These are phyloP conservation scores for Craterostigma plantagineum DNA, from an alignment of 257 asterid genomes.

Conservation along the genomic window DNA sequence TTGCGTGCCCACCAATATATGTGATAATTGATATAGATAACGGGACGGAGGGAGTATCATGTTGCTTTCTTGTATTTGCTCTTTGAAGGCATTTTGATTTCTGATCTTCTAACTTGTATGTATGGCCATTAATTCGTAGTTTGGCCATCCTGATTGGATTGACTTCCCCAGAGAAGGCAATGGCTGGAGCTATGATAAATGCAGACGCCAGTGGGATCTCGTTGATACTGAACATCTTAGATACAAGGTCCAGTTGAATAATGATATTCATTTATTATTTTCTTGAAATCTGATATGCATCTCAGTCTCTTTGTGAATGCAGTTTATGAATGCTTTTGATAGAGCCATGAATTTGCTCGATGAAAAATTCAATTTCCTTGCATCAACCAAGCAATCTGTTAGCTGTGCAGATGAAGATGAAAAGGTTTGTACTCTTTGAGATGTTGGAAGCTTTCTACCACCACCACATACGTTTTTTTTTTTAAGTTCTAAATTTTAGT, in stretches of 20 bases:
- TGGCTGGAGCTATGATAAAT: conserved; percentile 78
- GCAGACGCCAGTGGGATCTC: conserved; percentile 93
- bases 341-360: conserved; percentile 83
- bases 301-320: conserved; percentile 23
- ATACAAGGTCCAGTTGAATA: conserved; percentile 50
- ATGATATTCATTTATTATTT: conserved; percentile 1
- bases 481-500: too few relatives aligned
- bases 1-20: too few relatives aligned
- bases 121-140: conserved; percentile 23
- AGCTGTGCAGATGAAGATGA: conserved; percentile 58
- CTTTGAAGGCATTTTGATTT: neutral
- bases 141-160: conserved; percentile 99
- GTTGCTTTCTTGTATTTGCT: too few relatives aligned
- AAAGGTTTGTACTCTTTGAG: conserved; percentile 28
- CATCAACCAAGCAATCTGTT: conserved; percentile 58
- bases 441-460: too few relatives aligned
- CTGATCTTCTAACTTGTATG: conserved; percentile 2
- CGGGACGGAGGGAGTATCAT: too few relatives aligned
- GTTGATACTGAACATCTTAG: conserved; percentile 69
- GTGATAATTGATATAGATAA: too few relatives aligned
- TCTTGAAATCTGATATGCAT: conserved; percentile 6
- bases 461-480: too few relatives aligned
- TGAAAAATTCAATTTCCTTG: conserved; percentile 55
- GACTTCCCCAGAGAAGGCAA: conserved; percentile 99
- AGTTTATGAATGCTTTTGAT: conserved; percentile 91